These are phyloP conservation scores for Gossypium schwendimanii DNA, from an alignment of 441 rosid species.

Conservation along the genomic window DNA sequence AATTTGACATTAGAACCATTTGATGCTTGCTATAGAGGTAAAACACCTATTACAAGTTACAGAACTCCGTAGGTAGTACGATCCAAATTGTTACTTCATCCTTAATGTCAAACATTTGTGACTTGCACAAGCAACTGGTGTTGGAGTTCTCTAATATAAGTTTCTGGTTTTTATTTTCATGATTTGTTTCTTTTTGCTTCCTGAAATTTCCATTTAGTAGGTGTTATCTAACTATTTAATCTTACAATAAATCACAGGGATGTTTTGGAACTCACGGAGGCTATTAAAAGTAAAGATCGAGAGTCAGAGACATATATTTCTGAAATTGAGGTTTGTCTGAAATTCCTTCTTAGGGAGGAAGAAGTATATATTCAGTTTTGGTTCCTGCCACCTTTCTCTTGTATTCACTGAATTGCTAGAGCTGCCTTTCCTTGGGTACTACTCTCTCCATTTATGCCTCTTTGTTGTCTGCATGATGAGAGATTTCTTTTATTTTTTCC, in stretches of 20 bases:
- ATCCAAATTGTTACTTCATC: not conserved
- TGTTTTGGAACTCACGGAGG: slow-evolving; percentile 71
- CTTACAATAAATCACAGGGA: slow-evolving; percentile 39
- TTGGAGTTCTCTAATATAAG: not conserved
- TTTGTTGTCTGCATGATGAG: not conserved
- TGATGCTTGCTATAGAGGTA: not conserved
- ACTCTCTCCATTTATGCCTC: not conserved
- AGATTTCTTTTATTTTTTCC: slow-evolving; percentile 8
- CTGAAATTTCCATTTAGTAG: not conserved
- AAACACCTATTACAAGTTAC: not conserved
- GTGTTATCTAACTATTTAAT: slow-evolving; percentile 8
- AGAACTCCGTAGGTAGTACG: not conserved
- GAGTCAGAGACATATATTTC: slow-evolving; percentile 88
- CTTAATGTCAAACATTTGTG: not conserved
- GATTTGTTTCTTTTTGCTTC: not conserved
- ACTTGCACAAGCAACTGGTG: not conserved
- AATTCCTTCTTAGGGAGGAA: not conserved
- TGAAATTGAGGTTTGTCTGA: slow-evolving; percentile 72
- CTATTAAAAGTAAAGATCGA: slow-evolving; percentile 68
- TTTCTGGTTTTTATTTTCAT: not conserved
- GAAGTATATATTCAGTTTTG: not conserved
- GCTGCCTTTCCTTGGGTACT: not conserved
- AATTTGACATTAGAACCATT: not conserved
- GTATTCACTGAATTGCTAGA: not conserved
- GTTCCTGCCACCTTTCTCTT: slow-evolving; percentile 5